Percentiles rank a stretch among this genome's conserved stretches.
These are phyloP conservation scores for Discostella pseudostelligera DNA, from an alignment of 108 stramenopile species.

Conservation along the genomic window DNA sequence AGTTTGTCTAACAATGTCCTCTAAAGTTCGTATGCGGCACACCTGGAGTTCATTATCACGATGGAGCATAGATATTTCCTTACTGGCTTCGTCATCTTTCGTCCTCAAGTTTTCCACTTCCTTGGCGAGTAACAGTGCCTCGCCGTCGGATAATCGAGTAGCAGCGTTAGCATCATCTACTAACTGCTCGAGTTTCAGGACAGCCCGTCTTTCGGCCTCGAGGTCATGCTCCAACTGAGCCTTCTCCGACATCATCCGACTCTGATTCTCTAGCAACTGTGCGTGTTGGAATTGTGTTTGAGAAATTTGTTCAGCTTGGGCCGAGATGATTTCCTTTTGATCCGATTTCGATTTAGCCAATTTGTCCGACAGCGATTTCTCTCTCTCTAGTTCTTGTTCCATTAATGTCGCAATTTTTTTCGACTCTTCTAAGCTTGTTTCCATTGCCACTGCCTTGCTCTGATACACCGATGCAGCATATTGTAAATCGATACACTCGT, in stretches of 20 bases:
- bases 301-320: conserved; percentile 7
- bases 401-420: conserved; percentile 19
- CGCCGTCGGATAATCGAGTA: conserved; percentile 18
- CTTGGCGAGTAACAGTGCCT: conserved; percentile 27
- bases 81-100: conserved; percentile 24
- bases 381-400: conserved; percentile 27
- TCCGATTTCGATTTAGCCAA: conserved; percentile 18
- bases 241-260: conserved; percentile 31
- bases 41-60: conserved; percentile 45
- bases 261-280: conserved; percentile 14
- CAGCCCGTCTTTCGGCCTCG: conserved; percentile 24
- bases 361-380: conserved; percentile 14
- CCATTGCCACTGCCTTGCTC: conserved; percentile 22
- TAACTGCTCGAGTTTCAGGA: conserved; percentile 21
- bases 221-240: conserved; percentile 30
- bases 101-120: conserved; percentile 23
- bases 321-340: conserved; percentile 21
- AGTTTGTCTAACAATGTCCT: conserved; percentile 53
- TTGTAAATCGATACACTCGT: conserved; percentile 28
- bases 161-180: conserved; percentile 38
- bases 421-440: conserved; percentile 31
- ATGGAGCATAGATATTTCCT: conserved; percentile 34
- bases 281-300: conserved; percentile 16
- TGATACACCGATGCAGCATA: conserved; percentile 17
- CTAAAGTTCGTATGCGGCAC: conserved; percentile 39